Evolutionary conservation across 148 eudicot genomes (phyloP), one percentile per base, ranked within the genome.

Genomic region (Vaccinium macrocarpon): DNA sequence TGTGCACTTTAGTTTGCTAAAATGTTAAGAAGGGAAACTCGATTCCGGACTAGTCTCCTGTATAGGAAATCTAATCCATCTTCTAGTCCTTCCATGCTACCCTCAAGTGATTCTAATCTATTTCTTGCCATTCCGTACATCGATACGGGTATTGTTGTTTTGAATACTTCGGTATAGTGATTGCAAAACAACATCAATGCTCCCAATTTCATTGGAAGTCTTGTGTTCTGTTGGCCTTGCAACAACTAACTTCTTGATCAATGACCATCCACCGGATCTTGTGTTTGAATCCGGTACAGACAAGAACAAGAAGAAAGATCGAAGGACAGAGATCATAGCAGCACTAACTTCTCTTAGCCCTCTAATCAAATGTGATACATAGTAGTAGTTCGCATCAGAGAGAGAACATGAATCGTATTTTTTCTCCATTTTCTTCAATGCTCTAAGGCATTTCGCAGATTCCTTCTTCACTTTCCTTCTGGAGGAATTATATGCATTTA

Each of bases 21-120:
- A 62, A 88, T 82, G 72, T 90, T 88, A 11, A 90, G 90, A 87
- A 88, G 88, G 8, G 78, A 66, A n/a, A 87, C 90, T 77, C 90
- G 86, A 79, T 51, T 55, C 48, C 62, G 32, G 68, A 90, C 15
- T 57, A 90, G 42, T 38, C 42, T 14, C 87, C 90, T 87, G 81
- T 56, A 88, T 80, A 90, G 32, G 74, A 50, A 51, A 6, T 85
- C 84, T n/a, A 56, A 56, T 56, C 61, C 61, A 19, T 3, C 5
- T 83, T 90, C 92, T 59, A 88, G 56, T 5, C 85, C 87, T 52
- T 84, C 88, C 0, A 85, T 32, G n/a, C 82, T 64, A 7, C 9
- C 70, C 76, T 82, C 89, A 49, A 90, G 84, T 12, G 62, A 61
- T 73, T 85, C 81, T 42, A 90, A 73, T 73, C 86, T 87, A n/a